phyloP scores from a whole-genome alignment of 2,329 filamentous ascomycete genomes.

The Pseudopithomyces maydicus region DNA sequence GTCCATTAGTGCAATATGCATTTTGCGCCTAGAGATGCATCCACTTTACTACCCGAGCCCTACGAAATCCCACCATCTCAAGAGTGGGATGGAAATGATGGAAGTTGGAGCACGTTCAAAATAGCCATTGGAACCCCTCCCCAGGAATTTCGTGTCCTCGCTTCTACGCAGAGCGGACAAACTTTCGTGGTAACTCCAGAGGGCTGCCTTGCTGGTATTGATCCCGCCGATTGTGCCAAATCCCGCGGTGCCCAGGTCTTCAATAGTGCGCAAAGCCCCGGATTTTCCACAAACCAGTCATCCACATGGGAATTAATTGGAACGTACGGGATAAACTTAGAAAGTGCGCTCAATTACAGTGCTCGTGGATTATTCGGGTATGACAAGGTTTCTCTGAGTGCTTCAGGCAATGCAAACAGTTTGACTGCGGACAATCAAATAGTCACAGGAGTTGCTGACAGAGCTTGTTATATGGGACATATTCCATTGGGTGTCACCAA shows the following conservation, averaged over 20 bases:
- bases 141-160: constrained; percentile 45
- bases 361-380: constrained; percentile 37
- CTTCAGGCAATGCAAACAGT: constrained; percentile 21
- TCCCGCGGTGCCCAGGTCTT: constrained; percentile 38
- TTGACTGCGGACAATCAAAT: constrained; percentile 33
- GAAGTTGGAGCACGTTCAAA: constrained; percentile 49
- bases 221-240: constrained; percentile 35
- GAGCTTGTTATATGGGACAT: constrained; percentile 37
- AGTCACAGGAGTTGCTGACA: constrained; percentile 34
- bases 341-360: constrained; percentile 33
- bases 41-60: constrained; percentile 21
- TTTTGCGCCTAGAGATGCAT: constrained; percentile 22
- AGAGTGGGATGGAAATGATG: constrained; percentile 48
- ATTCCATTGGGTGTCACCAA: constrained; percentile 36
- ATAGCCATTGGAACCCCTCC: constrained; percentile 46
- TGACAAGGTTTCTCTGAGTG: constrained; percentile 35
- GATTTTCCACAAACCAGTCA: constrained; percentile 37
- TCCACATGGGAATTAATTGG: constrained; percentile 41
- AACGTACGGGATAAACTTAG: constrained; percentile 36
- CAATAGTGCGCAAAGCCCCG: constrained; percentile 32
- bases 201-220: constrained; percentile 35
- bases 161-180: constrained; percentile 40
- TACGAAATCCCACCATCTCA: constrained; percentile 40
- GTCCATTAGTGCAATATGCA: constrained; percentile 27
- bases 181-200: constrained; percentile 40